Evolutionary conservation across 176 grass and related monocot genomes (phyloP), one percentile per base, ranked within the genome.

Genomic region (Microstegium vimineum): DNA sequence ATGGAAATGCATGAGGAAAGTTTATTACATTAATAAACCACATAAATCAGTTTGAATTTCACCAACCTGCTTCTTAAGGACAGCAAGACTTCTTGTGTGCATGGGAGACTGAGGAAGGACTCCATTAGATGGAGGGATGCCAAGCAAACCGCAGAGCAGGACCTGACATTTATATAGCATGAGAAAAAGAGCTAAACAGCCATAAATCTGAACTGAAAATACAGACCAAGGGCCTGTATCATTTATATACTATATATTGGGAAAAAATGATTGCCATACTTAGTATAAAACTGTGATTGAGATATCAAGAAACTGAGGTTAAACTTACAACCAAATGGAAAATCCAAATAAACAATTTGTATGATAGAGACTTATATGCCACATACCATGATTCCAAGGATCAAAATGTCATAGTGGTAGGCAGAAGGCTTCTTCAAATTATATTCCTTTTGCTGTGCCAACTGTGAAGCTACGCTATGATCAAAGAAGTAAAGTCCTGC

Each of bases 401-500:
- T 82, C 47, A 99, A 87, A 82, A 99, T 94, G 66, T 99, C 96
- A 81, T 99, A 90, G 87, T 99, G 93, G 41, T 99, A 99, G 59
- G 96, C 80, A 10, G 96, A 95, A 62, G 96, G 93, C 34, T 94
- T 99, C 74, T 94, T 94, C 80, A 99, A 85, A 91, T 99, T 99
- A 56, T 94, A 99, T 36, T 99, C 93, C 56, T 93, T 92, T 73
- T 99, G 96, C 74, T 99, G 96, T 38, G 96, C 96, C 87, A 99
- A 66, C 65, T 95, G 93, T 34, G 96, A 94, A 85, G 96, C 93
- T 42, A 99, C 96, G 23, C 90, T 90, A 52, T 99, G 96, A 75
- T 99, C 96, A 77, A 99, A 99, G 86, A 99, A 99, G 80, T 95
- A 99, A 59, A 99, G 89, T 33, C 96, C 96, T 28, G 96, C 80